phyloP scores from a whole-genome alignment of 2,329 filamentous ascomycete genomes.

The Arthrobotrys iridis region DNA sequence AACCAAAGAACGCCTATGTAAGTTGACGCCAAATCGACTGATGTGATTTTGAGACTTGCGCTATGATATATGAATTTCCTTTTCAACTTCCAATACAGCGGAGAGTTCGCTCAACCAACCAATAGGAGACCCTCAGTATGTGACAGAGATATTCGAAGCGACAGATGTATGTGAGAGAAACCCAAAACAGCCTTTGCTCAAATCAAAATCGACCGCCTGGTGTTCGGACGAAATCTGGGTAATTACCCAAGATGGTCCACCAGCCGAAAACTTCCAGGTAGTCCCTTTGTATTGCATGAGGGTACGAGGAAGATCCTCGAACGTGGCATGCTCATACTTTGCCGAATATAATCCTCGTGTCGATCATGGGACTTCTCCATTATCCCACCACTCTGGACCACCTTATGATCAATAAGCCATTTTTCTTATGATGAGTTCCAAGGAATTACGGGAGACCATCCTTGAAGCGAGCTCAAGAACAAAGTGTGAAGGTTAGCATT shows the following conservation, averaged over 20 bases:
- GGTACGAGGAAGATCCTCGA: constrained; percentile 45
- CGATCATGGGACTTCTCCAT: constrained; percentile 49
- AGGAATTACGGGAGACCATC: constrained; percentile 39
- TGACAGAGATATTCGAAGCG: constrained; percentile 23
- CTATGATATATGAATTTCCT: constrained; percentile 13
- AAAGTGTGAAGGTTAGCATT: constrained; percentile 20
- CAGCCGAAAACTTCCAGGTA: constrained; percentile 31
- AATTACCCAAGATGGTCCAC: constrained; percentile 17
- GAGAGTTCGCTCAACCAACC: background rate
- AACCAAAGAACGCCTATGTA: constrained; percentile 16
- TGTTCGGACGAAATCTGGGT: constrained; percentile 37
- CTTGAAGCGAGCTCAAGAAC: constrained; percentile 47
- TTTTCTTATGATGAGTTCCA: constrained; percentile 40
- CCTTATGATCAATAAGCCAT: constrained; percentile 24
- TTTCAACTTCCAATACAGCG: background rate
- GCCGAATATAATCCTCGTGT: constrained; percentile 54
- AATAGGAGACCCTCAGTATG: constrained; percentile 15
- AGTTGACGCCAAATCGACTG: constrained; percentile 28
- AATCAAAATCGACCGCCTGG: constrained; percentile 4
- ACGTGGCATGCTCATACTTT: constrained; percentile 47
- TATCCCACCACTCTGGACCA: constrained; percentile 35
- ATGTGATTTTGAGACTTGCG: constrained; percentile 10
- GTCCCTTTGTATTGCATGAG: constrained; percentile 12
- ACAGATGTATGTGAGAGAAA: constrained; percentile 30
- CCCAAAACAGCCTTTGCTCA: constrained; percentile 17